A percentile compares a stretch with the other conserved stretches of the same genome.
These are phyloP conservation scores for Xylariomycetidae sp. DNA, from an alignment of 2,329 filamentous ascomycete genomes.

Conservation along the genomic window DNA sequence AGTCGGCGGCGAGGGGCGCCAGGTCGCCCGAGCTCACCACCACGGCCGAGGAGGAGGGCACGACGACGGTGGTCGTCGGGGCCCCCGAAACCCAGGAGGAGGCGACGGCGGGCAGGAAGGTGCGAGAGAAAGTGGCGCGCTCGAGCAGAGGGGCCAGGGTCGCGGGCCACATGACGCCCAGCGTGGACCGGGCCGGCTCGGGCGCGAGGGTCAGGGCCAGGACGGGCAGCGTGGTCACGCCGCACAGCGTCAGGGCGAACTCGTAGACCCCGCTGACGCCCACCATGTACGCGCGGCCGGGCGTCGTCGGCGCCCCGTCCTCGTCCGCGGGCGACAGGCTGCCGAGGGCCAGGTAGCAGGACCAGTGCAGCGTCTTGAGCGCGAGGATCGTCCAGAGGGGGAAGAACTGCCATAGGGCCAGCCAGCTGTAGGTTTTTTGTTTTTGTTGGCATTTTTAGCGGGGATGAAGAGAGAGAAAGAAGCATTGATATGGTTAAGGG, in stretches of 20 bases:
- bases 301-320: slow-evolving; percentile 16
- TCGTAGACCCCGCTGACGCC: slow-evolving; percentile 24
- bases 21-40: slow-evolving; percentile 19
- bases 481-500: too few species aligned
- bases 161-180: slow-evolving; percentile 14
- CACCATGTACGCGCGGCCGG: slow-evolving; percentile 19
- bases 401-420: slow-evolving; percentile 26
- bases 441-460: too few species aligned
- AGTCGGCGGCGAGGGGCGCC: slow-evolving; percentile 16
- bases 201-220: slow-evolving; percentile 18
- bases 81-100: too few species aligned
- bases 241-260: slow-evolving; percentile 20
- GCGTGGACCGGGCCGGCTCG: slow-evolving; percentile 11
- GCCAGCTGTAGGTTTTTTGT: slow-evolving; percentile 24
- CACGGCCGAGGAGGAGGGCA: slow-evolving; percentile 5
- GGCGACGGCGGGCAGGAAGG: slow-evolving; percentile 23
- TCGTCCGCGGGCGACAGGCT: slow-evolving; percentile 17
- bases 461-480: too few species aligned
- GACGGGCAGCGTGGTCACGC: slow-evolving; percentile 20
- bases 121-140: slow-evolving; percentile 17
- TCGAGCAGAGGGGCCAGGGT: slow-evolving; percentile 14
- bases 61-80: slow-evolving; percentile 12
- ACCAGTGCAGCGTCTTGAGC: slow-evolving; percentile 17
- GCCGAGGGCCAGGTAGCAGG: slow-evolving; percentile 19
- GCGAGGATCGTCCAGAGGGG: slow-evolving; percentile 15